Conservation (phyloP, 78 protist species). For the Parvularia atlantis region DNA sequence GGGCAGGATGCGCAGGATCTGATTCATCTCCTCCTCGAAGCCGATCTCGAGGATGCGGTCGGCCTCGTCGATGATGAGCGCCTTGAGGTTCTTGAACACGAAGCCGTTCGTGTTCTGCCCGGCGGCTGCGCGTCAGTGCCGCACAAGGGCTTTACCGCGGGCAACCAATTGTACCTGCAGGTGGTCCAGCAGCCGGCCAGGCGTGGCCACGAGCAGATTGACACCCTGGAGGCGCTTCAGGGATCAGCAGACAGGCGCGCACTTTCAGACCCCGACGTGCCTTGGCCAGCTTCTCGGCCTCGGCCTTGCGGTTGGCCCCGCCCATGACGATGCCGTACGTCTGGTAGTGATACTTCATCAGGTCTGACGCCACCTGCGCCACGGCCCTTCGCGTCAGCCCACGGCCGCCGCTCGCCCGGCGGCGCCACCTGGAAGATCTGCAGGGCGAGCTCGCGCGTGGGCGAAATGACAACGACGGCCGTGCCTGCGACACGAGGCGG, state of each 20-base stretch:
- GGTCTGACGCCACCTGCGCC: conserved; percentile 59
- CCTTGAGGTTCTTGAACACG: conserved; percentile 64
- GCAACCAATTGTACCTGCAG: conserved; percentile 9
- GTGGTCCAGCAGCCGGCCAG: conserved; percentile 99
- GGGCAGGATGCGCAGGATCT: conserved; percentile 84
- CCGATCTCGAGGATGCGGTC: conserved; percentile 84
- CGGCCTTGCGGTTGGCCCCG: conserved; percentile 73
- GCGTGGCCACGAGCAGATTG: conserved; percentile 92
- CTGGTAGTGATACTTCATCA: conserved; percentile 65
- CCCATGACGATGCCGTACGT: conserved; percentile 93
- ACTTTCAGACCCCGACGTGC: too few species aligned
- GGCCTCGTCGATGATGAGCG: conserved; percentile 95
- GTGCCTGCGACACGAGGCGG: background rate
- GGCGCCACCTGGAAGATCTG: too few species aligned
- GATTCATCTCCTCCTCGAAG: conserved; percentile 93
- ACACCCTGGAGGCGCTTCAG: too few species aligned
- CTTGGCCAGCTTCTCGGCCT: conserved; percentile 73
- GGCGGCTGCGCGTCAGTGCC: background rate
- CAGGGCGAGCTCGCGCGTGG: conserved; percentile 87
- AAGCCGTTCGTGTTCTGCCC: conserved; percentile 74
- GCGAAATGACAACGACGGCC: conserved; percentile 52
- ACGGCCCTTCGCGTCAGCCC: too few species aligned
- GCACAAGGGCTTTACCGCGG: background rate
- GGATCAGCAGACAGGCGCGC: too few species aligned
- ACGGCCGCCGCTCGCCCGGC: too few species aligned